Evolutionary conservation across 495 filamentous ascomycete genomes (phyloP).

Genomic region (Penicillium parvum): DNA sequence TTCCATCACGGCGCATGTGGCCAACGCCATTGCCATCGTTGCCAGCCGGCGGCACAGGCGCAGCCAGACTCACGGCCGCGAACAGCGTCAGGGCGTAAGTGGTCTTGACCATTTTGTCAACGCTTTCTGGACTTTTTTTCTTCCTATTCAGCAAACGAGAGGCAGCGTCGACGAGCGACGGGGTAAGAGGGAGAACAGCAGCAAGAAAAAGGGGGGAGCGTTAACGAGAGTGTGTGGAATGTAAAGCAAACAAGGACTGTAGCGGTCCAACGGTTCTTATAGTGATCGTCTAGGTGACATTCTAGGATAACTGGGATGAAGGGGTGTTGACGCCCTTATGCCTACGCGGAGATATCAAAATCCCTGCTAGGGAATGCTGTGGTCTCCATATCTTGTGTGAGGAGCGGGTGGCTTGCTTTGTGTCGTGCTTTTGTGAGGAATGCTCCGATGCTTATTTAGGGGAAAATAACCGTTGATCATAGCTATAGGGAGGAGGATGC

Average conservation of each 20-base stretch:
- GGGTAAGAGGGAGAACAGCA: not conserved
- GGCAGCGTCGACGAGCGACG: conserved; percentile 24
- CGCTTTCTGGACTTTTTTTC: too few species aligned
- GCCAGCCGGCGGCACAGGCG: conserved; percentile 11
- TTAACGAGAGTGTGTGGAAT: conserved; percentile 20
- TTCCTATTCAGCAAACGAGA: conserved; percentile 12
- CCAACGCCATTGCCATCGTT: conserved; percentile 1
- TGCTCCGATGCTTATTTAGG: conserved; percentile 20
- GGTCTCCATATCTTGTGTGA: not conserved
- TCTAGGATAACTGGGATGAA: conserved; percentile 20
- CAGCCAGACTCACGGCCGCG: conserved; percentile 23
- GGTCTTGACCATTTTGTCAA: conserved; percentile 26
- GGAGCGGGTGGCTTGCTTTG: conserved; percentile 6
- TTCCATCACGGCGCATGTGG: conserved; percentile 12
- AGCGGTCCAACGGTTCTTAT: conserved; percentile 7
- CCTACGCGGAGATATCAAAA: conserved; percentile 6
- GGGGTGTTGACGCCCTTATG: conserved; percentile 9
- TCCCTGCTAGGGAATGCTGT: conserved; percentile 16
- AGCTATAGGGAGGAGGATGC: conserved; percentile 13
- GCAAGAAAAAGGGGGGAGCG: not conserved
- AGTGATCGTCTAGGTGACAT: conserved; percentile 16
- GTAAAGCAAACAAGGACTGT: conserved; percentile 11
- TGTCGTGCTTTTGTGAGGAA: conserved; percentile 11
- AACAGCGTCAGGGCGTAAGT: conserved; percentile 24
- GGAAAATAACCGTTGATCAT: conserved; percentile 19